Evolutionary conservation across 495 filamentous ascomycete species (phyloP).

Genomic region (Neurospora tetraspora): DNA sequence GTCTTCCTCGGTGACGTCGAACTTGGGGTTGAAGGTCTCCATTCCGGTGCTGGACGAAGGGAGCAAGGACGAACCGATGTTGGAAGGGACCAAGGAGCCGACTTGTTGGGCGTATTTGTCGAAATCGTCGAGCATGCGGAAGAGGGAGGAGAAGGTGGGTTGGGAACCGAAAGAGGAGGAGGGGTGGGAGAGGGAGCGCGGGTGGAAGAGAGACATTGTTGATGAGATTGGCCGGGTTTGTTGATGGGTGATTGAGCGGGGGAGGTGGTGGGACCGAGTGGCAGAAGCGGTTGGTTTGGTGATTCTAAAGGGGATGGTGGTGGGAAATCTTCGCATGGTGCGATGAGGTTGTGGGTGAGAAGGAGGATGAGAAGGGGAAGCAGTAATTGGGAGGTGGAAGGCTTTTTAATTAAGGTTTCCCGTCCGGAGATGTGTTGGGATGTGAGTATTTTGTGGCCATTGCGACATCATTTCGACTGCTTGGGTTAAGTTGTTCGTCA

Average conservation of each 20-base stretch:
- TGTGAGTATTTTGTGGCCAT: neutral
- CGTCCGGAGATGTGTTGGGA: neutral
- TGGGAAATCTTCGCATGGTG: neutral
- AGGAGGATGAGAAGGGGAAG: neutral
- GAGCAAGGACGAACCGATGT: conserved; percentile 15
- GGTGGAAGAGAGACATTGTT: conserved; percentile 18
- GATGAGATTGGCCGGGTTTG: neutral
- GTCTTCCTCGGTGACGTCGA: conserved; percentile 68
- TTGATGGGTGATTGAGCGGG: neutral
- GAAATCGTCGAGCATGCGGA: conserved; percentile 73
- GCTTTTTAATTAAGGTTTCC: neutral
- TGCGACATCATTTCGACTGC: neutral
- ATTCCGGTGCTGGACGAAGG: neutral
- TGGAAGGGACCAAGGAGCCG: neutral
- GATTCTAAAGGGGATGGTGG: neutral
- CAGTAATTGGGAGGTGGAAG: neutral
- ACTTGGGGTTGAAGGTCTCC: conserved; percentile 32
- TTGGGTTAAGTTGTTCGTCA: too few relatives aligned
- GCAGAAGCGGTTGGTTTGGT: neutral
- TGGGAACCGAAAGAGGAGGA: conserved; percentile 36
- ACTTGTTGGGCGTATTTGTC: conserved; percentile 40
- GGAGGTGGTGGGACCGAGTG: neutral
- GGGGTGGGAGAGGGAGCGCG: conserved; percentile 8
- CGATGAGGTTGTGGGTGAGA: neutral
- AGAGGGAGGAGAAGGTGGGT: conserved; percentile 54